A percentile compares a stretch with the other conserved stretches of the same genome.
phyloP scores from a whole-genome alignment of 2,329 filamentous ascomycete genomes.

The Arachnopeziza araneosa region DNA sequence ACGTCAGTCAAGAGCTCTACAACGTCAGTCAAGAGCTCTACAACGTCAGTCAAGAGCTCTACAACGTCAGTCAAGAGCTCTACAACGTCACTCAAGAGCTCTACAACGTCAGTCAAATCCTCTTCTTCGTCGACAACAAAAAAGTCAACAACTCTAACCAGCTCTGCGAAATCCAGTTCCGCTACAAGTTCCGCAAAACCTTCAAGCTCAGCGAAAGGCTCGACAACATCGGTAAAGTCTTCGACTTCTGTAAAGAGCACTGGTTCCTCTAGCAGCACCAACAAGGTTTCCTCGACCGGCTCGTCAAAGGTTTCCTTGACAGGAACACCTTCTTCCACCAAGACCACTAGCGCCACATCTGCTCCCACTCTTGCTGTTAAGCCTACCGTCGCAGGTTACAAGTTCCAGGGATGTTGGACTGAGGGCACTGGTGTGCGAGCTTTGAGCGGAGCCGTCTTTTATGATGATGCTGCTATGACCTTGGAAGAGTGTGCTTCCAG shows the following conservation, averaged over 20 bases:
- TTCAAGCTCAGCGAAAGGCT: background rate
- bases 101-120: no score
- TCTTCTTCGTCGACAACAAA: no score
- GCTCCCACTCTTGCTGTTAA: slow-evolving; percentile 3
- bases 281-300: background rate
- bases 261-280: slow-evolving; percentile 19
- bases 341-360: background rate
- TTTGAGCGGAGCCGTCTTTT: slow-evolving; percentile 13
- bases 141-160: no score
- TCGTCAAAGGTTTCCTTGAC: background rate
- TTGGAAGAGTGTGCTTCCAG: slow-evolving; percentile 27
- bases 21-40: no score
- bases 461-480: slow-evolving; percentile 20
- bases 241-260: slow-evolving; percentile 18
- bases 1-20: no score
- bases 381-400: slow-evolving; percentile 7
- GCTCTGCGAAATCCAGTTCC: background rate
- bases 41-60: background rate
- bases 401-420: slow-evolving; percentile 30
- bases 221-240: background rate
- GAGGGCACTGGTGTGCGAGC: slow-evolving; percentile 27
- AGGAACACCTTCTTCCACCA: background rate
- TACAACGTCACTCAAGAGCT: no score
- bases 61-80: background rate
- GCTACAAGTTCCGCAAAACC: background rate